A percentile compares a stretch with the other conserved stretches of the same genome.
Conservation (phyloP, 2,329 filamentous ascomycete species). For the Diaporthe longicolla region DNA sequence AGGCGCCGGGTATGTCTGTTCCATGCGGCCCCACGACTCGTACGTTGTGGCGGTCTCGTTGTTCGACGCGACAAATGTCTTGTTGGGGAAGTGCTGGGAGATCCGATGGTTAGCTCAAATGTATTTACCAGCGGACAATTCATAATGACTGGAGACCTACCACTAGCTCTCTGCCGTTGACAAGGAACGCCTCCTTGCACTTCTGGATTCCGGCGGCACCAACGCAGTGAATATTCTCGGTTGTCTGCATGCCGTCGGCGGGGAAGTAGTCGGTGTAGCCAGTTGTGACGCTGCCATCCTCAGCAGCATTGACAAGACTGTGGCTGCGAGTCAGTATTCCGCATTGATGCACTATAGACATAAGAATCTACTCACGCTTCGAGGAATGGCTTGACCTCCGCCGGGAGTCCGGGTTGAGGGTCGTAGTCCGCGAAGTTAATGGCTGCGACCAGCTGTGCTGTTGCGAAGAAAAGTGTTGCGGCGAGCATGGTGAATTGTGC, state of each 20-base stretch:
- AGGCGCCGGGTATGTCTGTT: slow-evolving; percentile 35
- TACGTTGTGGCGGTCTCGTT: slow-evolving; percentile 36
- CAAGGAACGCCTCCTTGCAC: slow-evolving; percentile 39
- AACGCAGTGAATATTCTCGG: slow-evolving; percentile 34
- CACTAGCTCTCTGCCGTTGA: slow-evolving; percentile 36
- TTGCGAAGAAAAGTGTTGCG: neutral
- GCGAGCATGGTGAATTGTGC: neutral
- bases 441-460: slow-evolving; percentile 10
- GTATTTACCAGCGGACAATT: too few species aligned
- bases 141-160: neutral
- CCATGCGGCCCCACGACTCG: slow-evolving; percentile 40
- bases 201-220: slow-evolving; percentile 38
- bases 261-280: slow-evolving; percentile 42
- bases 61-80: slow-evolving; percentile 39
- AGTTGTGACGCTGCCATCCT: slow-evolving; percentile 34
- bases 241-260: slow-evolving; percentile 38
- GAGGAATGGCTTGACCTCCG: slow-evolving; percentile 36
- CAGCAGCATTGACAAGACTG: slow-evolving; percentile 40
- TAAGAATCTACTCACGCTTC: slow-evolving; percentile 36
- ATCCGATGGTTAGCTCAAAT: neutral
- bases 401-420: slow-evolving; percentile 32
- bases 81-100: slow-evolving; percentile 41
- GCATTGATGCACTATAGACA: too few species aligned
- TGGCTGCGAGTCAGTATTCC: neutral
- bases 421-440: slow-evolving; percentile 35